Evolutionary conservation across 2,329 filamentous ascomycete genomes (phyloP).

Genomic region (Monilinia aucupariae): DNA sequence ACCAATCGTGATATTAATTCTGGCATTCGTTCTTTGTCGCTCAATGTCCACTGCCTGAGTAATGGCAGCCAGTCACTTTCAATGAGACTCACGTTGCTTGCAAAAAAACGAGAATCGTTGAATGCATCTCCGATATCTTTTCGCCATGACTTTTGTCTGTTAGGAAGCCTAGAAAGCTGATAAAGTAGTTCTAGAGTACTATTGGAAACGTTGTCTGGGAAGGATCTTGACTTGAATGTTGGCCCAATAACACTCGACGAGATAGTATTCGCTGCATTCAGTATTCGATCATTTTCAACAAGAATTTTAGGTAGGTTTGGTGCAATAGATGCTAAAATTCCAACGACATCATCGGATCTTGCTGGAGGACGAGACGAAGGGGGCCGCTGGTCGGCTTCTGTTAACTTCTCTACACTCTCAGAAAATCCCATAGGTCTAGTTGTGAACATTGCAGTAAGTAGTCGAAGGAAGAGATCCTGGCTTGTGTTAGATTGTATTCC

Average conservation of each 20-base stretch:
- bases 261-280: conserved; percentile 71
- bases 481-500: neutral
- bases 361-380: conserved; percentile 24
- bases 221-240: conserved; percentile 74
- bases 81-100: conserved; percentile 59
- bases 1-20: conserved; percentile 76
- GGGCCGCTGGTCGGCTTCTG: conserved; percentile 36
- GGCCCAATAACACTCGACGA: conserved; percentile 79
- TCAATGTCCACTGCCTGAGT: conserved; percentile 74
- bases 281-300: conserved; percentile 77
- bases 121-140: conserved; percentile 90
- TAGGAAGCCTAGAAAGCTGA: conserved; percentile 69
- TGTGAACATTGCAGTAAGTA: conserved; percentile 91
- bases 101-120: conserved; percentile 82
- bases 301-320: conserved; percentile 78
- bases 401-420: conserved; percentile 43
- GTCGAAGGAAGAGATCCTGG: conserved; percentile 79
- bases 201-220: conserved; percentile 76
- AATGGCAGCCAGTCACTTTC: conserved; percentile 75
- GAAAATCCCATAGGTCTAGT: conserved; percentile 72
- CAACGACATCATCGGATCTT: conserved; percentile 69
- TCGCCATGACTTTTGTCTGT: conserved; percentile 84
- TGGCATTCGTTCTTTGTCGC: conserved; percentile 81
- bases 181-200: conserved; percentile 68
- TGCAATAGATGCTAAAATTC: conserved; percentile 72